These are phyloP conservation scores for Erodium moschatum DNA, from an alignment of 441 rosid species.

Conservation along the genomic window DNA sequence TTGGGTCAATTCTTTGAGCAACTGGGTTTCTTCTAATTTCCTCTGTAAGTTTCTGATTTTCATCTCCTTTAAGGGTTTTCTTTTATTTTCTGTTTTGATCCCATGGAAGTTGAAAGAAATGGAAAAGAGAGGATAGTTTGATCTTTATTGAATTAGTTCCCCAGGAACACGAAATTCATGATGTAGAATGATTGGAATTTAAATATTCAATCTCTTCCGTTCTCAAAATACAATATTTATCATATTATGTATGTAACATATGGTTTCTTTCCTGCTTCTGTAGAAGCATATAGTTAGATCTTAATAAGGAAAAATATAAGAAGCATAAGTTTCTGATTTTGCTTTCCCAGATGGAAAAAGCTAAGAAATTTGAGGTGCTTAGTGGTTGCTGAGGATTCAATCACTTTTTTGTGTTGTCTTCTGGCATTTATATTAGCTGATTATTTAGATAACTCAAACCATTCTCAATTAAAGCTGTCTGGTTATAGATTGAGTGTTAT, in stretches of 20 bases:
- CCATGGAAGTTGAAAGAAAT: not conserved
- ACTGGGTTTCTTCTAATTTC: no score
- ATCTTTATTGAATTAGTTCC: not conserved
- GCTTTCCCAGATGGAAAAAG: no score
- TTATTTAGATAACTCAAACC: not conserved
- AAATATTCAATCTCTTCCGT: not conserved
- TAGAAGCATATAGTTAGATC: not conserved
- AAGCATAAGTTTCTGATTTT: no score
- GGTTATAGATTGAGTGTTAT: slow-evolving; percentile 32
- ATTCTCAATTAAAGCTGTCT: not conserved
- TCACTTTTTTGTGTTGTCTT: slow-evolving; percentile 51
- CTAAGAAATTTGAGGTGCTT: no score
- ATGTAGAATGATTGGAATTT: not conserved
- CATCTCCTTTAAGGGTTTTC: not conserved
- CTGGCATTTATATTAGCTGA: slow-evolving; percentile 55
- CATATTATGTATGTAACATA: not conserved
- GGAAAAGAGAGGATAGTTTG: not conserved
- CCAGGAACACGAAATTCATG: not conserved
- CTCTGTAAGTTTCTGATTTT: no score
- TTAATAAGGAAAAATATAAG: no score
- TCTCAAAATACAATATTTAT: not conserved
- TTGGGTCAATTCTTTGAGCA: no score
- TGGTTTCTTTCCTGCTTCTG: not conserved
- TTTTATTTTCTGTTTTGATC: not conserved
- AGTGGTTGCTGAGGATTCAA: no score